Conservation (phyloP, 148 eudicot genomes). For the Nepenthes gracilis region DNA sequence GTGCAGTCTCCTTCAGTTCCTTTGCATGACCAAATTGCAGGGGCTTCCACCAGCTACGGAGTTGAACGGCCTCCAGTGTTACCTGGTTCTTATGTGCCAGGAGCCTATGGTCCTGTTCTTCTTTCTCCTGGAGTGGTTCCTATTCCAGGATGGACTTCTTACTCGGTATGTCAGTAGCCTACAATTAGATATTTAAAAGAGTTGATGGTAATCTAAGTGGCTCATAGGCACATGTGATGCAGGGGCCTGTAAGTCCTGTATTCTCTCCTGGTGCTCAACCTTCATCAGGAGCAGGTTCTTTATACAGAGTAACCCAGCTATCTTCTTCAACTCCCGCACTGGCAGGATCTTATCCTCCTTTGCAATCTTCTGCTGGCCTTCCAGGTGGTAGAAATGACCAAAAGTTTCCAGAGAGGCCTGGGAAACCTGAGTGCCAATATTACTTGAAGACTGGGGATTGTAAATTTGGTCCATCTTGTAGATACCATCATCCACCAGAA, state of each 20-base stretch:
- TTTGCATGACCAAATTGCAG: constrained; percentile 41
- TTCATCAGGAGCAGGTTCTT: constrained; percentile 31
- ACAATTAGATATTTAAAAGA: neutral
- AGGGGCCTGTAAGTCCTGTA: constrained; percentile 79
- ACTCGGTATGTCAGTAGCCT: constrained; percentile 50
- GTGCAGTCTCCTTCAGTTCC: constrained; percentile 77
- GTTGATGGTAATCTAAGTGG: neutral
- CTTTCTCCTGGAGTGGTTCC: constrained; percentile 81
- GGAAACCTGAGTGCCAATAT: constrained; percentile 70
- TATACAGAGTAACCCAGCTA: constrained; percentile 51
- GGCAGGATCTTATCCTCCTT: constrained; percentile 37
- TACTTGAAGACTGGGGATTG: constrained; percentile 80
- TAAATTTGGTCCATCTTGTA: constrained; percentile 74
- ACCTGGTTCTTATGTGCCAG: constrained; percentile 68
- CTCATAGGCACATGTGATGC: constrained; percentile 11
- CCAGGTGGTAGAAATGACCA: constrained; percentile 32
- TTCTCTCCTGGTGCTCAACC: constrained; percentile 73
- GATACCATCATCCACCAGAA: constrained; percentile 80
- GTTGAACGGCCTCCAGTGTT: constrained; percentile 66
- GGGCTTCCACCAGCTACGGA: constrained; percentile 35
- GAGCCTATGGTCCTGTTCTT: constrained; percentile 70
- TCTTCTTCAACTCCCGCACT: constrained; percentile 52
- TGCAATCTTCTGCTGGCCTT: constrained; percentile 37
- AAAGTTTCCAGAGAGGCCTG: constrained; percentile 67
- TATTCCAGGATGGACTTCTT: constrained; percentile 71